Conservation (phyloP, 495 filamentous ascomycete genomes). For the Hypoxylon lenormandii region DNA sequence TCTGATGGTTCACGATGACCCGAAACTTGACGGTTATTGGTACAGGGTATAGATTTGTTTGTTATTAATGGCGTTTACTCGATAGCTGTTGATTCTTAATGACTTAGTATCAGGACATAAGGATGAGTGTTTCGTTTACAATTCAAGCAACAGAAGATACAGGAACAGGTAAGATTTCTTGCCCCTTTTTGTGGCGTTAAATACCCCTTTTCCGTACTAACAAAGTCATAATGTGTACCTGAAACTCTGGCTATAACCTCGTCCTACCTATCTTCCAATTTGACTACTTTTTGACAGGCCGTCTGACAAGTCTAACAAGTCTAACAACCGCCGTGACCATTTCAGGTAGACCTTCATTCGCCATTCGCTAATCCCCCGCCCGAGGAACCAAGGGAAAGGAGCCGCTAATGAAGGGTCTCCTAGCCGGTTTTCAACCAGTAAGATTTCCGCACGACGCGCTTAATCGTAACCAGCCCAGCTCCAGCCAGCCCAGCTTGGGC, state of each 20-base stretch:
- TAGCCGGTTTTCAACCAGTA: constrained; percentile 38
- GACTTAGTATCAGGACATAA: no score
- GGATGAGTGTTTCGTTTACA: not conserved
- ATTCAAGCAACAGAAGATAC: not conserved
- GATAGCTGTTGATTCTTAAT: no score
- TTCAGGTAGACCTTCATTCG: constrained; percentile 6
- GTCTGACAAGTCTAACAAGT: not conserved
- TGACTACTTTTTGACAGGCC: no score
- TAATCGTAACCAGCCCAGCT: constrained; percentile 42
- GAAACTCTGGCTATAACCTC: not conserved
- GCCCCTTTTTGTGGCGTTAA: not conserved
- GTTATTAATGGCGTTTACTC: no score
- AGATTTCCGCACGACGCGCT: constrained; percentile 47
- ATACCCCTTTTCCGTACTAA: not conserved
- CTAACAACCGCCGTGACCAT: constrained; percentile 31
- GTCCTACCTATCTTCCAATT: no score
- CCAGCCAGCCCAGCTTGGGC: no score
- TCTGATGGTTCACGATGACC: no score
- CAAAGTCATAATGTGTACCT: not conserved
- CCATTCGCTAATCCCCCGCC: constrained; percentile 26
- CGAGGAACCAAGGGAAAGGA: constrained; percentile 29
- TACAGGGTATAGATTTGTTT: not conserved
- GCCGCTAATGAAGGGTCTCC: constrained; percentile 31
- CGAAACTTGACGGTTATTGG: no score
- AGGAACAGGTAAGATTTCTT: not conserved